phyloP scores from a whole-genome alignment of 225 moss, liverwort and hornwort species.

The Rhytidiadelphus loreus region DNA sequence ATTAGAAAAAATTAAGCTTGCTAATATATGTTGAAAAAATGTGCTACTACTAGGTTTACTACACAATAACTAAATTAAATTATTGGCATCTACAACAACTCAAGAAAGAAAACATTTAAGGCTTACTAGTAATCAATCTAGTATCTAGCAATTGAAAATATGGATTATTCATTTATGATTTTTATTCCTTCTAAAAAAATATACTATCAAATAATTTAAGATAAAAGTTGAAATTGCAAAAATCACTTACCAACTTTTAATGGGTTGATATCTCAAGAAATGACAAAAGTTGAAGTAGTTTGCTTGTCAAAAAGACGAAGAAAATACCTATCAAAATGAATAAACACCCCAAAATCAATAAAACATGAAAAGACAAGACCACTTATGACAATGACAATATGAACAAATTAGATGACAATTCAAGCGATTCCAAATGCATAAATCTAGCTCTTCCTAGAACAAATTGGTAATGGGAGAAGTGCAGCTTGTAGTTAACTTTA shows the following conservation, averaged over 20 bases:
- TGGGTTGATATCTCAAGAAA: neutral
- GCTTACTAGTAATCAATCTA: neutral
- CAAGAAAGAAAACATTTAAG: too few relatives aligned
- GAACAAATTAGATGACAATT: neutral
- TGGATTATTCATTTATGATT: too few relatives aligned
- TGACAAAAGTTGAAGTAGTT: neutral
- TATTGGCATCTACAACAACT: neutral
- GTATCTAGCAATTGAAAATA: neutral
- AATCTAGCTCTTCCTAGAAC: neutral
- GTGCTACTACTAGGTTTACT: too few relatives aligned
- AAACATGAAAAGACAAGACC: rapidly evolving
- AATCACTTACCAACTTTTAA: neutral
- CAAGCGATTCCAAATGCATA: rapidly evolving
- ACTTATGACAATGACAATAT: neutral
- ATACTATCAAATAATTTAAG: too few relatives aligned
- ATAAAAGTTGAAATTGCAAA: too few relatives aligned
- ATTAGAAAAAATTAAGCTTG: too few relatives aligned
- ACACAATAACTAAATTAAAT: neutral
- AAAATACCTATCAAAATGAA: neutral
- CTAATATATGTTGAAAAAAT: neutral
- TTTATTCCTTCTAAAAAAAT: too few relatives aligned
- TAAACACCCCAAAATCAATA: neutral
- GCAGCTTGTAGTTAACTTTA: neutral
- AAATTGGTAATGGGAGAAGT: neutral
- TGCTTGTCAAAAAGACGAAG: too few relatives aligned